Conservation (phyloP, 1,139 yeast genomes). For the Lodderomyces metapsilosis region DNA sequence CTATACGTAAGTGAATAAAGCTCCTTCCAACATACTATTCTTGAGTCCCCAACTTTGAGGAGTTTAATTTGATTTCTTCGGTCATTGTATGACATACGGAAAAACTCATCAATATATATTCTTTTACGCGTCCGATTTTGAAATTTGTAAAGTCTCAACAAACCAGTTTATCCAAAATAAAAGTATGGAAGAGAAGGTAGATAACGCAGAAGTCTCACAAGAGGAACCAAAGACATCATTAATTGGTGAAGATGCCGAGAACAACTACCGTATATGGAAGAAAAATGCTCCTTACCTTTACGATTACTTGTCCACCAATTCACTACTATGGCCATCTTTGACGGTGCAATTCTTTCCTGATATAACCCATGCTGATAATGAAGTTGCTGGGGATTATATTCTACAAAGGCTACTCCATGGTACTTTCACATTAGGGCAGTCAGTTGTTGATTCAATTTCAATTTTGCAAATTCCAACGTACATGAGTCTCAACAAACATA, state of each 20-base stretch:
- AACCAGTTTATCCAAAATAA: too few species aligned
- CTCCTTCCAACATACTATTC: constrained; percentile 52
- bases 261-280: constrained; percentile 50
- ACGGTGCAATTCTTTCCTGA: constrained; percentile 58
- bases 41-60: constrained; percentile 75
- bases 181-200: background rate
- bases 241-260: constrained; percentile 29
- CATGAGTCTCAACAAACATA: constrained; percentile 28
- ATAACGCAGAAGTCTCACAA: constrained; percentile 1
- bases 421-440: constrained; percentile 45
- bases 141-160: background rate
- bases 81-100: constrained; percentile 19
- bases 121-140: background rate
- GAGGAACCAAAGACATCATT: constrained; percentile 10
- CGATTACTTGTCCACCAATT: constrained; percentile 48
- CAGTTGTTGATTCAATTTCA: constrained; percentile 36
- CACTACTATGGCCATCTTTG: constrained; percentile 56
- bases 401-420: constrained; percentile 41
- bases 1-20: background rate
- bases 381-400: constrained; percentile 20
- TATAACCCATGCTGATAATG: constrained; percentile 20
- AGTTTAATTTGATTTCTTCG: constrained; percentile 58
- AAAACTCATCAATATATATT: background rate
- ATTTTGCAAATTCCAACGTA: constrained; percentile 39
- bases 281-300: constrained; percentile 54